Evolutionary conservation across 768 basidiomycete species (phyloP), one percentile per base, ranked within the genome.

Genomic region (Podaxis sp.): DNA sequence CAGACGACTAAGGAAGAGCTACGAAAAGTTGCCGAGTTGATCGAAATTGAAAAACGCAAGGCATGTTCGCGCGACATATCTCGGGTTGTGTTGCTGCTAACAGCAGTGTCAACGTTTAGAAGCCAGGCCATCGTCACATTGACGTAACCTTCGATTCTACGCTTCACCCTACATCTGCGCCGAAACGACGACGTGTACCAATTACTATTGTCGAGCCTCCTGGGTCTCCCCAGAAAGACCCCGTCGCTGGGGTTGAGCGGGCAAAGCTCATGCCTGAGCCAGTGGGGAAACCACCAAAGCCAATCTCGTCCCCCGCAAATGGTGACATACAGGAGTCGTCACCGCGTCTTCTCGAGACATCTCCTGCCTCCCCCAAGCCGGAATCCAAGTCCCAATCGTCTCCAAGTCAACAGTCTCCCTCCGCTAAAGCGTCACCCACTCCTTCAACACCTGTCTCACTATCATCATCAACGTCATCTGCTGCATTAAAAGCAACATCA

Each of bases 1-100:
- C 75, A 75, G 4, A 76, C 86, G 4, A 84, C 90, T 0, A 84
- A 82, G 69, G 77, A 82, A 17, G 93, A 95, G 72, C 73, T 93
- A 53, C 73, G 71, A 7, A 86, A 81, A 26, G 74, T 90, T 1
- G 74, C 76, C 0, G 73, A 76, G 38, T 55, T 78, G n/a, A 67
- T 80, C 2, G 71, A 78, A 22, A 75, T 72, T 55, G 68, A 71
- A 68, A 77, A 76, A 63, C 66, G 67, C 38, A 82, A 77, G 68
- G 71, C 80, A 68, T 63, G 69, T 58, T 46, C 57, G 24, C 26
- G 9, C 13, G 33, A 33, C n/a, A 40, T 42, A 48, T 24, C 9
- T 15, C 26, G 28, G 3, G 17, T 33, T n/a, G 22, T 24, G 40
- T 13, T n/a, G 56, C 26, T 4, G 48, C 57, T 28, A 44, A 42